These are phyloP conservation scores for Pseudocercospora eumusae DNA, from an alignment of 2,329 filamentous ascomycete species.

Conservation along the genomic window DNA sequence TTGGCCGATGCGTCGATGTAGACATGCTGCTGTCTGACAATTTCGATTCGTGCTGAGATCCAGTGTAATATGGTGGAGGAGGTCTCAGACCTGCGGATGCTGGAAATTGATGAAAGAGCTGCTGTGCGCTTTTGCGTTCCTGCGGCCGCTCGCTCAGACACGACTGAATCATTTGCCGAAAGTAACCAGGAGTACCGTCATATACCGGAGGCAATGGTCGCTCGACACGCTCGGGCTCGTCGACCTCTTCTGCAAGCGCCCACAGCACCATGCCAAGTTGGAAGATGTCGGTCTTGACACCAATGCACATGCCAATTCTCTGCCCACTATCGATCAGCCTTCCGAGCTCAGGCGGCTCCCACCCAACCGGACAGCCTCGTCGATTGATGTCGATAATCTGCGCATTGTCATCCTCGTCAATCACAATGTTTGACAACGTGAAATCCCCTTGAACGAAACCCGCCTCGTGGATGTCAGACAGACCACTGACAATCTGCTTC, in stretches of 20 bases:
- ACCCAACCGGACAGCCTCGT: slow-evolving; percentile 92
- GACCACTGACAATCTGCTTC: slow-evolving; percentile 81
- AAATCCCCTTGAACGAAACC: slow-evolving; percentile 98
- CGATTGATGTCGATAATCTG: slow-evolving; percentile 99
- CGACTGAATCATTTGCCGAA: slow-evolving; percentile 69
- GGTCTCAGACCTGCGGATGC: slow-evolving; percentile 21
- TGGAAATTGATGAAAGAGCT: slow-evolving; percentile 71
- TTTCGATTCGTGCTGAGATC: slow-evolving; percentile 21
- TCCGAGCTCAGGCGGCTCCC: slow-evolving; percentile 92
- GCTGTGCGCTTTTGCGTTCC: slow-evolving; percentile 69
- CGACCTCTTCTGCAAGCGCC: slow-evolving; percentile 82
- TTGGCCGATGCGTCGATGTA: slow-evolving; percentile 43
- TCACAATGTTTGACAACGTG: slow-evolving; percentile 94
- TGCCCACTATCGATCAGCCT: slow-evolving; percentile 84
- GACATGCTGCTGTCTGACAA: slow-evolving; percentile 45
- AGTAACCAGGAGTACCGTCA: slow-evolving; percentile 73
- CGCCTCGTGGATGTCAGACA: slow-evolving; percentile 90
- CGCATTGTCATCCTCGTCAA: slow-evolving; percentile 79
- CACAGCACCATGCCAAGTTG: slow-evolving; percentile 97
- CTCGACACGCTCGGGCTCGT: slow-evolving; percentile 80
- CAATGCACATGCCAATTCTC: slow-evolving; percentile 94
- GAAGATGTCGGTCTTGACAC: slow-evolving; percentile 94
- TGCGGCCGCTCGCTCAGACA: slow-evolving; percentile 77
- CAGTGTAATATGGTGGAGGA: slow-evolving; percentile 15
- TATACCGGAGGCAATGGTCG: slow-evolving; percentile 65